Evolutionary conservation across 495 filamentous ascomycete genomes (phyloP).

Genomic region (Hypomontagnella submonticulosa): DNA sequence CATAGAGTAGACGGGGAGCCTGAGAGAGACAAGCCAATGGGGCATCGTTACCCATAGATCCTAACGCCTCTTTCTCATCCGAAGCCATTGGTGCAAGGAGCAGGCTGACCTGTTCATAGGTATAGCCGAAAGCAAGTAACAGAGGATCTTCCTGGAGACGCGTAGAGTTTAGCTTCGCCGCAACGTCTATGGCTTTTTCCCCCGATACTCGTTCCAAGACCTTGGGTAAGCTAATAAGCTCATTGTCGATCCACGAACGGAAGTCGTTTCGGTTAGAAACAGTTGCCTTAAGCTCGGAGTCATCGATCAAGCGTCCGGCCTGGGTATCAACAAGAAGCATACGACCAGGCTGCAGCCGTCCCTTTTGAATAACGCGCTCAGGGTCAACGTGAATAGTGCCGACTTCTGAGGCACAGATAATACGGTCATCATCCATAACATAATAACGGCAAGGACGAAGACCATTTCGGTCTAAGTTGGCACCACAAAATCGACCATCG

Average conservation of each 20-base stretch:
- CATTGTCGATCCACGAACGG: constrained; percentile 85
- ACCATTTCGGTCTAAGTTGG: constrained; percentile 98
- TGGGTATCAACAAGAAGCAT: constrained; percentile 98
- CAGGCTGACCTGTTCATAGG: constrained; percentile 95
- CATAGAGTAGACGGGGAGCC: constrained; percentile 90
- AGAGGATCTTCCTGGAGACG: constrained; percentile 86
- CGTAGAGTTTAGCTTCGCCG: constrained; percentile 72
- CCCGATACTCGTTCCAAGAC: constrained; percentile 62
- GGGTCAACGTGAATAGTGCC: constrained; percentile 94
- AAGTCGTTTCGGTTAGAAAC: constrained; percentile 90
- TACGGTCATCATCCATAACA: constrained; percentile 96
- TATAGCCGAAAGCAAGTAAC: constrained; percentile 92
- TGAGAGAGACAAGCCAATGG: constrained; percentile 91
- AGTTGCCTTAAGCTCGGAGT: constrained; percentile 90
- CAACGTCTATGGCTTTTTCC: constrained; percentile 63
- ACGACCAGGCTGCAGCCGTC: constrained; percentile 92
- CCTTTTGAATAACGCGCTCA: constrained; percentile 92
- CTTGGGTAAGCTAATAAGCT: constrained; percentile 82
- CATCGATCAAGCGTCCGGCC: constrained; percentile 95
- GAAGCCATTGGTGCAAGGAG: constrained; percentile 97
- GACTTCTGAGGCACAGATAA: constrained; percentile 98
- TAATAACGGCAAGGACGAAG: constrained; percentile 98
- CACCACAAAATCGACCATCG: constrained; percentile 97
- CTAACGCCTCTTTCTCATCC: constrained; percentile 98
- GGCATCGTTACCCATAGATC: constrained; percentile 99